Percentiles rank a stretch among this genome's conserved stretches.
Conservation (phyloP, 2,329 filamentous ascomycete species). For the Aspergillus japonicus region DNA sequence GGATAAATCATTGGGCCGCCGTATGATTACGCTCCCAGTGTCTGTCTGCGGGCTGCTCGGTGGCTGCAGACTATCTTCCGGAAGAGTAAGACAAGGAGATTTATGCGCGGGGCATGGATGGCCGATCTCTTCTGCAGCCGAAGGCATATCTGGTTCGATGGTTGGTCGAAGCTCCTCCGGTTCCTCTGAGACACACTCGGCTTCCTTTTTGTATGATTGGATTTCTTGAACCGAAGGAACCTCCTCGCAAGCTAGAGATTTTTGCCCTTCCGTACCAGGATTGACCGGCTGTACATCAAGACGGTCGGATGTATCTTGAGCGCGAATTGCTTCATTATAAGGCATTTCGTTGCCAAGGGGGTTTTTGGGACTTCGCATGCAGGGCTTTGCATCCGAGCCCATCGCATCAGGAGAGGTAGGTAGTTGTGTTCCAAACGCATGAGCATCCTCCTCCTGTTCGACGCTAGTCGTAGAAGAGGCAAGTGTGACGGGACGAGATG, state of each 20-base stretch:
- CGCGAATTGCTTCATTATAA: neutral
- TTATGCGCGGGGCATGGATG: neutral
- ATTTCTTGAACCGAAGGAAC: neutral
- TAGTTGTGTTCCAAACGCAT: neutral
- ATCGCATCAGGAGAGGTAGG: neutral
- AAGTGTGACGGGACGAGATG: neutral
- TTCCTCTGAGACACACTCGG: neutral
- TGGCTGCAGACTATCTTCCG: neutral
- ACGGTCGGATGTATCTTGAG: neutral
- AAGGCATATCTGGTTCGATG: neutral
- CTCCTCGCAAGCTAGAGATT: neutral
- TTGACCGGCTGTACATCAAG: neutral
- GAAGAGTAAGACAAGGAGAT: neutral
- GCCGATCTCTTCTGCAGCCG: neutral
- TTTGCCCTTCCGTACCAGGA: neutral
- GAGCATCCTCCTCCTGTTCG: neutral
- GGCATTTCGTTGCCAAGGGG: neutral
- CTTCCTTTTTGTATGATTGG: neutral
- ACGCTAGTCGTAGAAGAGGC: neutral
- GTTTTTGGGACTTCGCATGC: neutral
- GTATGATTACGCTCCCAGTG: constrained; percentile 7
- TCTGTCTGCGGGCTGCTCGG: constrained; percentile 7
- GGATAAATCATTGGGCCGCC: neutral
- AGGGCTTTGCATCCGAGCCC: neutral
- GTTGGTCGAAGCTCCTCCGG: neutral